Conservation (phyloP, 129 eudicot genomes). For the Scalesia atractyloides region DNA sequence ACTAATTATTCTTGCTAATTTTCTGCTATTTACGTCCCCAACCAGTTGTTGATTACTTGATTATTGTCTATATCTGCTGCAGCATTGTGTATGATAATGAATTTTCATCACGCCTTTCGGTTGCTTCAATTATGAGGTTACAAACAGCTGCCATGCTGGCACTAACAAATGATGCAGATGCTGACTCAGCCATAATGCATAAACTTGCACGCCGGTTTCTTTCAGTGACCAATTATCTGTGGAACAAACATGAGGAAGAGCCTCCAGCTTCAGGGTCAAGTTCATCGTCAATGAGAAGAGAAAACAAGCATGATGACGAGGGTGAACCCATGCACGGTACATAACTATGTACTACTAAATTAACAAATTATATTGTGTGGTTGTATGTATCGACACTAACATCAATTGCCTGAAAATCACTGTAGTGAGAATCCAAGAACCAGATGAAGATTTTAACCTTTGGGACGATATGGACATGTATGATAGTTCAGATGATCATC, state of each 20-base stretch:
- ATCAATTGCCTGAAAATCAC: slow-evolving; percentile 13
- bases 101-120: slow-evolving; percentile 73
- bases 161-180: slow-evolving; percentile 43
- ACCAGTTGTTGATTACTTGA: not conserved
- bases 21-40: not conserved
- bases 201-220: slow-evolving; percentile 56
- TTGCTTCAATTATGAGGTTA: slow-evolving; percentile 66
- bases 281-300: slow-evolving; percentile 26
- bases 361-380: not conserved
- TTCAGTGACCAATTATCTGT: slow-evolving; percentile 34
- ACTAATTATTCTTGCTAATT: slow-evolving; percentile 19
- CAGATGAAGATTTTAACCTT: slow-evolving; percentile 29
- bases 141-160: slow-evolving; percentile 68
- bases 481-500: slow-evolving; percentile 32
- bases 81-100: slow-evolving; percentile 65
- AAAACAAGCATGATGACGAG: slow-evolving; percentile 10
- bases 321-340: slow-evolving; percentile 19
- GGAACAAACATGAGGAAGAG: slow-evolving; percentile 20
- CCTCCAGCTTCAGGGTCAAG: slow-evolving; percentile 30
- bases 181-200: slow-evolving; percentile 44
- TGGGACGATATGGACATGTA: slow-evolving; percentile 33
- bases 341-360: not conserved
- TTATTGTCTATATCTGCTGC: slow-evolving; percentile 25
- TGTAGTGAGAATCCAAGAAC: slow-evolving; percentile 40
- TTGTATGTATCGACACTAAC: not conserved